phyloP scores from a whole-genome alignment of 345 rosid genomes.

The Chamaenerion angustifolium region DNA sequence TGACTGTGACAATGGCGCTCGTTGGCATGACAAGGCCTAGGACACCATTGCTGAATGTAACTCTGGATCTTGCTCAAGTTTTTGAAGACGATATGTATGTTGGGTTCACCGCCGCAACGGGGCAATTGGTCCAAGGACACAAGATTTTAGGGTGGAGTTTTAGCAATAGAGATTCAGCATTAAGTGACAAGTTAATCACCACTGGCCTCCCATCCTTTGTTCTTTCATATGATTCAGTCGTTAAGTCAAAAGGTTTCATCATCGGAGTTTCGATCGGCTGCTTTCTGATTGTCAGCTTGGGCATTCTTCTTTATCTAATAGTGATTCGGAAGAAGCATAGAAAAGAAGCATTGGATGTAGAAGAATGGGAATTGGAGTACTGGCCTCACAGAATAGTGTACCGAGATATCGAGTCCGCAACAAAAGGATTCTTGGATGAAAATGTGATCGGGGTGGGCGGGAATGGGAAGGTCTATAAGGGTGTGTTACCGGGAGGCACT shows the following conservation, averaged over 20 bases:
- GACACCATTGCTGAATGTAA: constrained; percentile 29
- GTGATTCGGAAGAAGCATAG: constrained; percentile 31
- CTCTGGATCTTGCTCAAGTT: constrained; percentile 38
- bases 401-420: constrained; percentile 46
- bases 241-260: constrained; percentile 31
- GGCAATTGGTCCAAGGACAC: constrained; percentile 43
- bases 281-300: constrained; percentile 21
- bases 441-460: constrained; percentile 63
- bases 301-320: constrained; percentile 17
- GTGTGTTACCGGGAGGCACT: constrained; percentile 42
- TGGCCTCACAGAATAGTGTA: constrained; percentile 65
- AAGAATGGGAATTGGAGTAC: constrained; percentile 83
- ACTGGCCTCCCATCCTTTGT: constrained; percentile 61
- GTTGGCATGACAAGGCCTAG: constrained; percentile 25
- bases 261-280: constrained; percentile 25
- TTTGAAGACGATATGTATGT: constrained; percentile 57
- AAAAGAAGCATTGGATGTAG: constrained; percentile 43
- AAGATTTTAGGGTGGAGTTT: constrained; percentile 75
- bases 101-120: constrained; percentile 62
- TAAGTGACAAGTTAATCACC: constrained; percentile 47
- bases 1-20: constrained; percentile 26
- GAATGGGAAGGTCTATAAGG: constrained; percentile 72
- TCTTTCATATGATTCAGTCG: constrained; percentile 27
- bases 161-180: constrained; percentile 37
- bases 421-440: constrained; percentile 48